Evolutionary conservation across 805 yeast genomes (phyloP), one percentile per base, ranked within the genome.

Genomic region (Zygoascus ofunaensis): DNA sequence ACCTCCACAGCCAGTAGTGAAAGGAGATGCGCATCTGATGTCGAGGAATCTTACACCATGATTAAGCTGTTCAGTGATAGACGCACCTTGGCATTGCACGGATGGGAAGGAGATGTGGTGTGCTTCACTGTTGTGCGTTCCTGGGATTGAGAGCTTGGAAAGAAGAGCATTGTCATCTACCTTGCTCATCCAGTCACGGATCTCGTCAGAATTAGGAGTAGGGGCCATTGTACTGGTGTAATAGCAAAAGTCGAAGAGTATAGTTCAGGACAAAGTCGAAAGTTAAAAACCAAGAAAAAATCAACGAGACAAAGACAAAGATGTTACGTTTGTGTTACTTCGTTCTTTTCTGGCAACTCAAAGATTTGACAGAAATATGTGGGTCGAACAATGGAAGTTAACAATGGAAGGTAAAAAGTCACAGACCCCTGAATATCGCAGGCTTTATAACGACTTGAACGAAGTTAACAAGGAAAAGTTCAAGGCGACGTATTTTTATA

Each of bases 81-180:
- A 61, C 5, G 68, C 74, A 15, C 77, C 82, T 60, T 83, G 92
- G 59, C 92, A 83, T 57, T 78, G 81, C 24, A 83, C 89, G 0
- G 86, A 76, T 23, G 90, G 90, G 38, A 81, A 52, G 2, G 89
- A 81, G 5, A 73, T 65, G 58, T 80, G 79, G 53, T 74, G 77
- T 4, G 90, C 90, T 12, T 82, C 86, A 35, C 85, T 72, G 58
- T 83, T 82, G 64, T 83, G 92, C n/a, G 90, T 82, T n/a, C 92
- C 92, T 7, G 90, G 87, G 42, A 83, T 67, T 0, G 89, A 68
- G 42, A 83, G 67, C 45, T 71, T 64, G 3, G 81, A 68, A 30
- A 83, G 49, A 34, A 55, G 55, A 18, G 72, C 64, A 58, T 76
- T 66, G 56, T 80, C 84, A 43, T 65, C 61, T 46, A 81, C 56